Conservation (phyloP, 2,329 filamentous ascomycete genomes). For the Trichoderma sp. region DNA sequence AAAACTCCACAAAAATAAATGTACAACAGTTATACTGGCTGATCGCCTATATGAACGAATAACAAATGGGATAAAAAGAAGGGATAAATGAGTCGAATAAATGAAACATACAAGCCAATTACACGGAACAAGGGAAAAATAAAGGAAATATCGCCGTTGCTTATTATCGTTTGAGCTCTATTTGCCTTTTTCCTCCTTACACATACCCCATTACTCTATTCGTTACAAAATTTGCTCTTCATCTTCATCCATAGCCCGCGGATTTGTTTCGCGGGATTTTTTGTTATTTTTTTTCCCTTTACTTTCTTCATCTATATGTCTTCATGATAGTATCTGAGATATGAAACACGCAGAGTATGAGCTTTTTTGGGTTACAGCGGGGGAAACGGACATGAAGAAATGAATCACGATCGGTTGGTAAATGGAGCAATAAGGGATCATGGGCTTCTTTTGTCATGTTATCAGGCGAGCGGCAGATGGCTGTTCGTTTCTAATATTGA, state of each 20-base stretch:
- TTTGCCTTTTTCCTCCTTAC: not conserved
- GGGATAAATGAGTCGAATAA: not conserved
- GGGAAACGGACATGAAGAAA: not conserved
- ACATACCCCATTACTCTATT: not conserved
- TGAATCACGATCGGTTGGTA: slow-evolving; percentile 8
- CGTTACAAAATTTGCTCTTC: not conserved
- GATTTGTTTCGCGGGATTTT: not conserved
- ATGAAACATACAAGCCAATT: not conserved
- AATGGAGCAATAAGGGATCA: not conserved
- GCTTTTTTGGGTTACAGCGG: not conserved
- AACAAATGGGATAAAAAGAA: not conserved
- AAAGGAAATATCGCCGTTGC: not conserved
- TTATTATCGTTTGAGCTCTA: not conserved
- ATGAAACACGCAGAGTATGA: not conserved
- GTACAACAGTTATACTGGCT: not conserved
- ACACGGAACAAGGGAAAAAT: not conserved
- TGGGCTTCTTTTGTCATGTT: not conserved
- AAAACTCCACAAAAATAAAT: not conserved
- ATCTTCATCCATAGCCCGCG: not conserved
- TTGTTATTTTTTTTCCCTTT: not conserved
- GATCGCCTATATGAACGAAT: not conserved
- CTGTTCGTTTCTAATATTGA: not conserved
- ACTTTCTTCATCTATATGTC: not conserved
- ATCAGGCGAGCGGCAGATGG: not conserved
- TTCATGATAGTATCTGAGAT: not conserved